Evolutionary conservation across 1,284 basidiomycete genomes (phyloP).

Genomic region (Lentinus polychrous): DNA sequence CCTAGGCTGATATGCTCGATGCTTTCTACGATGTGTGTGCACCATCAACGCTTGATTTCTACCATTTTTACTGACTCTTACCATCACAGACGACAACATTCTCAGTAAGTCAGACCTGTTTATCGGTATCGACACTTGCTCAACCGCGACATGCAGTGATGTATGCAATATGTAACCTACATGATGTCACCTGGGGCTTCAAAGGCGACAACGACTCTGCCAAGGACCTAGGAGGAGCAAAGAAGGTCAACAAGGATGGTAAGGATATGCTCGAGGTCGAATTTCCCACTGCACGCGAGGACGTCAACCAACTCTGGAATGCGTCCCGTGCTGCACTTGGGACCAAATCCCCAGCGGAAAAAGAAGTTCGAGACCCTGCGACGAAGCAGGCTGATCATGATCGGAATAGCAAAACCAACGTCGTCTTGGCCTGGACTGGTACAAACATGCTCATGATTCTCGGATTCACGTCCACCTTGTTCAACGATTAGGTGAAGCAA

Average conservation of each 20-base stretch:
- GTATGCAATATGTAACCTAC: constrained; percentile 87
- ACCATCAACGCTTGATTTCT: too few relatives aligned
- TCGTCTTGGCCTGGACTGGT: constrained; percentile 81
- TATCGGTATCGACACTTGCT: not conserved
- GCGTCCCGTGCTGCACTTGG: constrained; percentile 65
- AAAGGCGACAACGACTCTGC: constrained; percentile 84
- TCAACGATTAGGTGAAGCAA: constrained; percentile 54
- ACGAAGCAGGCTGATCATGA: constrained; percentile 87
- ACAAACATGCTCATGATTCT: constrained; percentile 84
- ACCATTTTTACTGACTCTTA: too few relatives aligned
- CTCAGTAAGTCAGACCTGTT: constrained; percentile 44
- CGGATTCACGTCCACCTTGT: constrained; percentile 74
- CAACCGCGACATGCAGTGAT: constrained; percentile 47
- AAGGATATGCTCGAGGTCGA: constrained; percentile 84
- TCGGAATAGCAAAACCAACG: constrained; percentile 77
- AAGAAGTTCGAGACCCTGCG: constrained; percentile 79
- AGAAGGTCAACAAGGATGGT: constrained; percentile 77
- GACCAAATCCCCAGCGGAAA: constrained; percentile 57
- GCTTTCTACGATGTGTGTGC: too few relatives aligned
- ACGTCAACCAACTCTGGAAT: constrained; percentile 81
- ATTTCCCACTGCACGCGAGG: constrained; percentile 73
- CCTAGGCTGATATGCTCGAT: constrained; percentile 72
- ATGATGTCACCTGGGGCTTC: constrained; percentile 89
- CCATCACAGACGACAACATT: constrained; percentile 72
- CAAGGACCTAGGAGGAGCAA: constrained; percentile 84